phyloP scores from a whole-genome alignment of 176 grass and related monocot genomes.

The Aegilops tauschii region DNA sequence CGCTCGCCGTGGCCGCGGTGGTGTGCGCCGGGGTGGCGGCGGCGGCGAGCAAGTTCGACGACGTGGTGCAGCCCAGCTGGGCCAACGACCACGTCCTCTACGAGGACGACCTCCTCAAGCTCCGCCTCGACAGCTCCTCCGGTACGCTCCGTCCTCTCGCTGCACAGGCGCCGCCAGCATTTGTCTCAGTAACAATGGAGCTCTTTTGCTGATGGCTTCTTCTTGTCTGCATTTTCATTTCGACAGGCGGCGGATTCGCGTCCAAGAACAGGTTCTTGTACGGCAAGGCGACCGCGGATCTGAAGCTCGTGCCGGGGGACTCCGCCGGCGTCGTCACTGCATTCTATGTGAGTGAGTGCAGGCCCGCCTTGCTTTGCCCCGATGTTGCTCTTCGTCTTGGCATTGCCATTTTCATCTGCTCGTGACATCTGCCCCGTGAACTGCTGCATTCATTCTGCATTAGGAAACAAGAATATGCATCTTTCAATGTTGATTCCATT shows the following conservation, averaged over 20 bases:
- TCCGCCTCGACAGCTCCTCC: conserved; percentile 77
- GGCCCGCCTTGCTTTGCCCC: background rate
- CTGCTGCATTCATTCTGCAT: background rate
- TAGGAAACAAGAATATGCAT: background rate
- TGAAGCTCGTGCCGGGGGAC: conserved; percentile 90
- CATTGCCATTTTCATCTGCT: background rate
- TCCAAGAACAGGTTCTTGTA: conserved; percentile 79
- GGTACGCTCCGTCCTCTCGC: background rate
- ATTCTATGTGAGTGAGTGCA: conserved; percentile 79
- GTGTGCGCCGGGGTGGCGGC: background rate
- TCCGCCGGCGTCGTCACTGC: conserved; percentile 93
- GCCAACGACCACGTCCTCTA: conserved; percentile 93
- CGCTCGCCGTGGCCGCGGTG: background rate
- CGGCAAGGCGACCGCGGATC: conserved; percentile 71
- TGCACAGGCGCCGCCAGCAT: background rate
- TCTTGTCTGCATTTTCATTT: background rate
- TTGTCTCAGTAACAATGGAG: too few relatives aligned
- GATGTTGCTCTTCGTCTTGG: background rate
- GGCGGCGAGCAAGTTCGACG: conserved; percentile 58
- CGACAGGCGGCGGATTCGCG: conserved; percentile 62
- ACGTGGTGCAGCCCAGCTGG: conserved; percentile 88
- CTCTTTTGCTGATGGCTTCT: background rate
- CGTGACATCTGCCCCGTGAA: background rate
- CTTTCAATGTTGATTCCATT: background rate
- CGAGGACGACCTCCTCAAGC: conserved; percentile 84